phyloP scores from a whole-genome alignment of 108 stramenopile genomes.

The Cyclotella cryptica region DNA sequence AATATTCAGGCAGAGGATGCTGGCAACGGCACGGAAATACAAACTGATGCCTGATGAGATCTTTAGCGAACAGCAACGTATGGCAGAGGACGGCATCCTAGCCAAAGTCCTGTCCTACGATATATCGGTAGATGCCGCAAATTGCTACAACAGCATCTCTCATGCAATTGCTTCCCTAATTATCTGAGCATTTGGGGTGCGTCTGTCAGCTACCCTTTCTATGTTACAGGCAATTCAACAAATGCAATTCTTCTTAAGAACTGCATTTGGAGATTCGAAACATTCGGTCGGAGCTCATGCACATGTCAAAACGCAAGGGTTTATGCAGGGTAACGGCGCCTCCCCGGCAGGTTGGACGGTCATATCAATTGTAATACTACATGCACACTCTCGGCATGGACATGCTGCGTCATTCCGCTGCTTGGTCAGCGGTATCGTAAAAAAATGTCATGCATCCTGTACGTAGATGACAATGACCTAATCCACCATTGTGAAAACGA shows the following conservation, averaged over 20 bases:
- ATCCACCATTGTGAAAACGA: not conserved
- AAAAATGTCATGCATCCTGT: not conserved
- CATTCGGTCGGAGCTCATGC: not conserved
- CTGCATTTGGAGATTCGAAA: too few species aligned
- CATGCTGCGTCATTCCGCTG: too few species aligned
- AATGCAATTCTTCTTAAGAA: too few species aligned
- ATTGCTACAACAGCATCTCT: conserved; percentile 21
- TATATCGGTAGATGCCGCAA: conserved; percentile 16
- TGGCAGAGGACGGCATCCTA: conserved; percentile 18
- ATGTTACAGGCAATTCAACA: conserved; percentile 8
- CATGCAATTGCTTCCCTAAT: conserved; percentile 15
- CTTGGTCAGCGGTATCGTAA: too few species aligned
- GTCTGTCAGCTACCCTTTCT: not conserved
- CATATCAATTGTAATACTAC: too few species aligned
- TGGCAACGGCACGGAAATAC: conserved; percentile 16
- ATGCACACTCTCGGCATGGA: conserved; percentile 6
- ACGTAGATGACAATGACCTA: conserved; percentile 16
- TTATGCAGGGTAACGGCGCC: too few species aligned
- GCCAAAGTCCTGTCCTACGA: conserved; percentile 12
- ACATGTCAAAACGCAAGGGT: too few species aligned
- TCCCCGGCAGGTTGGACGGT: too few species aligned
- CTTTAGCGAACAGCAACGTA: conserved; percentile 15
- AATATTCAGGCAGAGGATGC: conserved; percentile 15
- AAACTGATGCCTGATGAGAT: too few species aligned
- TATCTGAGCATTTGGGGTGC: conserved; percentile 16